phyloP scores from a whole-genome alignment of 2,329 filamentous ascomycete genomes.

The Sarocladiaceae sp. region DNA sequence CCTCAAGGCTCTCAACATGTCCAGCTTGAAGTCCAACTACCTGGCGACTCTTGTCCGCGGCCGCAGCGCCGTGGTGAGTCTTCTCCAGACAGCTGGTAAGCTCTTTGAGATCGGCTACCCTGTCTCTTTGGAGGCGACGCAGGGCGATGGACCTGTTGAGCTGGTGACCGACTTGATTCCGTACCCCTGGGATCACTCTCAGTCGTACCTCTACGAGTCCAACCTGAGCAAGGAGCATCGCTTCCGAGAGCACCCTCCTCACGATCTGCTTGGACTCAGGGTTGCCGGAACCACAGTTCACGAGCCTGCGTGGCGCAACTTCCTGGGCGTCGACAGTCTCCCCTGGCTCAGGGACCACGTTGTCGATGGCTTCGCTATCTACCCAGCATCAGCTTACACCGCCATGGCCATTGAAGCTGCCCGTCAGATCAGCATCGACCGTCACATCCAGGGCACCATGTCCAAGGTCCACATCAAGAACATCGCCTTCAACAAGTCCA shows the following conservation, averaged over 20 bases:
- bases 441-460: background rate
- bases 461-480: background rate
- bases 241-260: conserved; percentile 30
- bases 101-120: conserved; percentile 28
- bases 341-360: conserved; percentile 54
- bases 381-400: conserved; percentile 47
- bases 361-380: conserved; percentile 50
- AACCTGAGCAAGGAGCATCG: conserved; percentile 36
- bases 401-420: conserved; percentile 45
- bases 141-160: conserved; percentile 33
- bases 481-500: background rate
- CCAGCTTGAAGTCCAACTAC: conserved; percentile 36
- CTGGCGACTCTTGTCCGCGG: conserved; percentile 43
- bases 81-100: conserved; percentile 32
- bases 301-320: conserved; percentile 43
- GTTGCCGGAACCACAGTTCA: conserved; percentile 37
- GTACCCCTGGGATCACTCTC: conserved; percentile 40
- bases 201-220: conserved; percentile 42
- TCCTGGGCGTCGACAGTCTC: conserved; percentile 39
- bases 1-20: conserved; percentile 35
- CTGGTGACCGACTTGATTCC: conserved; percentile 38
- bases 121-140: conserved; percentile 23
- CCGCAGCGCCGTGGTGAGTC: conserved; percentile 39
- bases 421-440: conserved; percentile 21
- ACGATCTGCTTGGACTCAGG: conserved; percentile 40